Conservation (phyloP, 2,329 filamentous ascomycete species). For the Alternaria burnsii region DNA sequence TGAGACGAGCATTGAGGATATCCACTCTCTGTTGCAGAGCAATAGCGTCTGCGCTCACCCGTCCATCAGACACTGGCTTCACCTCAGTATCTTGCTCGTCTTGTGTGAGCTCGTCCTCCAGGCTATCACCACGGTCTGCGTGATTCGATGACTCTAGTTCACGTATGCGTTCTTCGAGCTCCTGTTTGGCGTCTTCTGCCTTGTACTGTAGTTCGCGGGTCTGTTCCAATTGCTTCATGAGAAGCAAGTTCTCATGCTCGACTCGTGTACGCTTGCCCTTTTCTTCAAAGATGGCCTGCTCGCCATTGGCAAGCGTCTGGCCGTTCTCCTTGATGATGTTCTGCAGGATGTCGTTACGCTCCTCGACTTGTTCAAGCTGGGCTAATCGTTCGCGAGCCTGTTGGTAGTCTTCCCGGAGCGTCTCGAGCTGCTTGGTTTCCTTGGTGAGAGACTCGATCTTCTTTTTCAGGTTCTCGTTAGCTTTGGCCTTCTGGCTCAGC, state of each 20-base stretch:
- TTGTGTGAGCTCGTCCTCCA: conserved; percentile 53
- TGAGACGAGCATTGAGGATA: conserved; percentile 46
- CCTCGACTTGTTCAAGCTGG: conserved; percentile 56
- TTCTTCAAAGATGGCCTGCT: conserved; percentile 61
- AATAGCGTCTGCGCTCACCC: conserved; percentile 45
- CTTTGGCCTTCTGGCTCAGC: conserved; percentile 58
- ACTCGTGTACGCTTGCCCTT: conserved; percentile 58
- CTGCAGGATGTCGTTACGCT: conserved; percentile 55
- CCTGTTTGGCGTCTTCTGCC: conserved; percentile 58
- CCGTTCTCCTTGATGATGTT: conserved; percentile 62
- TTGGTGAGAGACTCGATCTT: conserved; percentile 62
- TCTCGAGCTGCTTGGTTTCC: conserved; percentile 55
- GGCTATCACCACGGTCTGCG: conserved; percentile 39
- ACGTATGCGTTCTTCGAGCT: conserved; percentile 56
- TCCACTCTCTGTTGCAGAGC: conserved; percentile 54
- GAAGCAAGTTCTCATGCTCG: conserved; percentile 58
- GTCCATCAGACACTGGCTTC: conserved; percentile 28
- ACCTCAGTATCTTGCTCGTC: conserved; percentile 40
- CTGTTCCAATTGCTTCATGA: conserved; percentile 58
- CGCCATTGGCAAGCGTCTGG: conserved; percentile 59
- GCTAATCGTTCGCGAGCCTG: conserved; percentile 54
- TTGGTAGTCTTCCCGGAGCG: conserved; percentile 57
- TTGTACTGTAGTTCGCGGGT: conserved; percentile 58
- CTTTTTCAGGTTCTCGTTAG: conserved; percentile 63
- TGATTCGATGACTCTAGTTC: conserved; percentile 51